Percentiles rank a stretch among this genome's conserved stretches.
These are phyloP conservation scores for Claviceps quebecensis DNA, from an alignment of 2,329 filamentous ascomycete genomes.

Conservation along the genomic window DNA sequence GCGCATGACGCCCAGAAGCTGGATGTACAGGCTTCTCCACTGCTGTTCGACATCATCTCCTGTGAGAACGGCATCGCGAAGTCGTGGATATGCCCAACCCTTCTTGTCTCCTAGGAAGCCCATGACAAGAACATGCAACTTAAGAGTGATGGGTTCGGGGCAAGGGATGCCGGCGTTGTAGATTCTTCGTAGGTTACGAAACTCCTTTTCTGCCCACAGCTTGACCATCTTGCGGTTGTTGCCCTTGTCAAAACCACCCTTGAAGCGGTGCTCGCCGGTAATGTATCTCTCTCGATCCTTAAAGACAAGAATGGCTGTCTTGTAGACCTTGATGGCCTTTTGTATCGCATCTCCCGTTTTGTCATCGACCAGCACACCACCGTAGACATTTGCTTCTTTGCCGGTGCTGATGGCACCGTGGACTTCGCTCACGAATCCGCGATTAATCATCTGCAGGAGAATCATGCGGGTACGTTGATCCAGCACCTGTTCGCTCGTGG, in stretches of 20 bases:
- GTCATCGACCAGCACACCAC: constrained; percentile 55
- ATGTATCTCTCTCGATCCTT: constrained; percentile 97
- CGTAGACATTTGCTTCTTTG: constrained; percentile 97
- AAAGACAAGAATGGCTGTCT: constrained; percentile 94
- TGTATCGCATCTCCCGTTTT: constrained; percentile 44
- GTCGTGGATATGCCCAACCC: constrained; percentile 74
- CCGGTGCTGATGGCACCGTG: constrained; percentile 93
- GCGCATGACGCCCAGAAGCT: constrained; percentile 79
- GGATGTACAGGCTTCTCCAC: constrained; percentile 68
- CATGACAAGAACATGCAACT: constrained; percentile 94
- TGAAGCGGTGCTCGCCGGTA: constrained; percentile 83
- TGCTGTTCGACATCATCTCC: constrained; percentile 53
- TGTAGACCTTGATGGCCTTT: constrained; percentile 95
- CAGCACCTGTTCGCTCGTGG: constrained; percentile 87
- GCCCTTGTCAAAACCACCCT: constrained; percentile 80
- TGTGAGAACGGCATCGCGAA: constrained; percentile 70
- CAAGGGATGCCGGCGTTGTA: constrained; percentile 75
- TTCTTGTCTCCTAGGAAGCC: constrained; percentile 76
- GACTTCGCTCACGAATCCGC: constrained; percentile 75
- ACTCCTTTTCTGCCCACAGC: constrained; percentile 97
- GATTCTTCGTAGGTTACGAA: constrained; percentile 79
- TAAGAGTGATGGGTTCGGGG: constrained; percentile 77
- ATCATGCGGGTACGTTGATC: constrained; percentile 94
- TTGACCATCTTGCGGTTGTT: constrained; percentile 97
- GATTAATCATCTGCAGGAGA: constrained; percentile 88